Conservation (phyloP, 1,284 basidiomycete genomes). For the Xerocomus amazonicus region DNA sequence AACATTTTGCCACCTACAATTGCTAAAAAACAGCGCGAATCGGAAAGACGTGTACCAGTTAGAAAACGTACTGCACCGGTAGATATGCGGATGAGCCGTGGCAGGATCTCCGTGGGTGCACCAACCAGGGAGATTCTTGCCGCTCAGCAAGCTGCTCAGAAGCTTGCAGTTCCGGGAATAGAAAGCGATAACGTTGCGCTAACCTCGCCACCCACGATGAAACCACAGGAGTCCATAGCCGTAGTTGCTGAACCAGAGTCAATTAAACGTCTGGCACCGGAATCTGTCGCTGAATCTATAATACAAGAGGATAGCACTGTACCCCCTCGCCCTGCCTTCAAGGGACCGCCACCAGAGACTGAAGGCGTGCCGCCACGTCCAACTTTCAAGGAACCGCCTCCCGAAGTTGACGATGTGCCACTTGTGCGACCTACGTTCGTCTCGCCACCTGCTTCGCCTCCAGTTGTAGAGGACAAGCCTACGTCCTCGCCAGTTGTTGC, state of each 20-base stretch:
- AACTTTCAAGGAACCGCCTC: constrained; percentile 39
- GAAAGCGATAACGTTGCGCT: constrained; percentile 20
- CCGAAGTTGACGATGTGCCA: constrained; percentile 37
- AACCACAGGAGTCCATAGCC: constrained; percentile 7
- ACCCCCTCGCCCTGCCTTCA: constrained; percentile 35
- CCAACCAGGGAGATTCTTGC: constrained; percentile 78
- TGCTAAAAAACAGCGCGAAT: constrained; percentile 79
- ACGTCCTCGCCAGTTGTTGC: constrained; percentile 34
- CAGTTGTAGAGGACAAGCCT: constrained; percentile 28
- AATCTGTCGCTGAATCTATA: constrained; percentile 11
- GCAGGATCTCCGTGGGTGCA: constrained; percentile 68
- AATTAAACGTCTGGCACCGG: constrained; percentile 1
- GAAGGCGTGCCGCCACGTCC: constrained; percentile 39
- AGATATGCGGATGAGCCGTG: constrained; percentile 81
- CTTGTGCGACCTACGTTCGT: constrained; percentile 23
- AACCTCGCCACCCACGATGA: neutral
- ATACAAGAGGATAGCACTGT: constrained; percentile 21
- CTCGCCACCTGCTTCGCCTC: constrained; percentile 32
- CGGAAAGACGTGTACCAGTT: constrained; percentile 74
- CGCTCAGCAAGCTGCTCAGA: constrained; percentile 65
- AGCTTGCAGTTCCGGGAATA: constrained; percentile 32
- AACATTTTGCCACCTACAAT: constrained; percentile 79
- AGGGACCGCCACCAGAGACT: constrained; percentile 29
- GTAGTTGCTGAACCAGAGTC: constrained; percentile 13
- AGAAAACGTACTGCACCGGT: constrained; percentile 86